A percentile compares a stretch with the other conserved stretches of the same genome.
Evolutionary conservation across 495 filamentous ascomycete genomes (phyloP).

Genomic region (Achaetomiella virescens): DNA sequence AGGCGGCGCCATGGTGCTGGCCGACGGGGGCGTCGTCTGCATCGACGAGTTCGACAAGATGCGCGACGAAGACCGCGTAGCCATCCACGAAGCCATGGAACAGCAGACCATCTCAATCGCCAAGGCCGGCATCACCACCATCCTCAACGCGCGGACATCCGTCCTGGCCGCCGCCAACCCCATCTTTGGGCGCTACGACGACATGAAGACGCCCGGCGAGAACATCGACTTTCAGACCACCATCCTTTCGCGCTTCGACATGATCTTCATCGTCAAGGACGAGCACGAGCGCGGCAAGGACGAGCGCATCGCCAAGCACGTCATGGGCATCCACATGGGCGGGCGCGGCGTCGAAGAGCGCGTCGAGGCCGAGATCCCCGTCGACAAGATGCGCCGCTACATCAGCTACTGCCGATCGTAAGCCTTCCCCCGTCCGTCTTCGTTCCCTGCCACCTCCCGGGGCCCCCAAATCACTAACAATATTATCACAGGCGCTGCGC

Average conservation of each 20-base stretch:
- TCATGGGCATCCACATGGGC: conserved; percentile 97
- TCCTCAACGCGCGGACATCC: conserved; percentile 91
- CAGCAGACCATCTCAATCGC: conserved; percentile 99
- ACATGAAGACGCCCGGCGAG: conserved; percentile 94
- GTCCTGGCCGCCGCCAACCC: conserved; percentile 97
- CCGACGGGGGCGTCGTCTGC: conserved; percentile 95
- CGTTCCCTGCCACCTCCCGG: background rate
- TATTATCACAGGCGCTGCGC: conserved; percentile 64
- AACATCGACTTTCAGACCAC: conserved; percentile 99
- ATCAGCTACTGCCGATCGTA: conserved; percentile 96
- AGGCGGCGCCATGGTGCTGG: conserved; percentile 97
- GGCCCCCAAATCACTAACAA: conserved; percentile 30
- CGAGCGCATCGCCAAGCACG: conserved; percentile 90
- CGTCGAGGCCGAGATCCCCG: conserved; percentile 75
- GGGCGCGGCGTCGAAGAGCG: conserved; percentile 78
- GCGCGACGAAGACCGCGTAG: conserved; percentile 96
- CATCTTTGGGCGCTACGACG: conserved; percentile 95
- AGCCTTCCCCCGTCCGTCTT: conserved; percentile 27
- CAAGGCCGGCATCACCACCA: conserved; percentile 98
- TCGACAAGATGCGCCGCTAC: conserved; percentile 97
- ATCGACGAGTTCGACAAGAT: conserved; percentile 99
- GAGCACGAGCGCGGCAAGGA: conserved; percentile 86
- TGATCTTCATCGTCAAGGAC: conserved; percentile 99
- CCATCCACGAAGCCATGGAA: conserved; percentile 99
- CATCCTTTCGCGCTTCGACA: conserved; percentile 96